phyloP scores from a whole-genome alignment of 805 yeast genomes.

The Cyberlindnera xishuangbannaensis region DNA sequence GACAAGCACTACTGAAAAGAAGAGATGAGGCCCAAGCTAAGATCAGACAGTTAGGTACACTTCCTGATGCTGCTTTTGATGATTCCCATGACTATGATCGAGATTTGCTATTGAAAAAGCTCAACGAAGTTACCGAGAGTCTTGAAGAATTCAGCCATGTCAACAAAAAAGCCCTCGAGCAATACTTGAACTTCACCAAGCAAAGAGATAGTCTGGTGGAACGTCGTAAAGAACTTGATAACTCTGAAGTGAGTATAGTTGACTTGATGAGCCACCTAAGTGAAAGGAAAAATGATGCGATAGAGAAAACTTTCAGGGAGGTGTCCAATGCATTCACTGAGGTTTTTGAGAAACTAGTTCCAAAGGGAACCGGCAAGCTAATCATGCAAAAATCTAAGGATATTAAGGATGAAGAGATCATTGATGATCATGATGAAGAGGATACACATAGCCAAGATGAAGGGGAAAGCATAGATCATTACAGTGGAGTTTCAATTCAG shows the following conservation, averaged over 20 bases:
- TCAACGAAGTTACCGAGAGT: slow-evolving; percentile 50
- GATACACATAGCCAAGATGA: slow-evolving; percentile 17
- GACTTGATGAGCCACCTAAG: slow-evolving; percentile 64
- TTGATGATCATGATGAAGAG: slow-evolving; percentile 20
- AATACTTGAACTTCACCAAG: slow-evolving; percentile 62
- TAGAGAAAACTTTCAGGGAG: slow-evolving; percentile 67
- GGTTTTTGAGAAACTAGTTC: slow-evolving; percentile 77
- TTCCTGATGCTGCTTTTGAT: slow-evolving; percentile 78
- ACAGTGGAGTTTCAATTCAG: slow-evolving; percentile 75
- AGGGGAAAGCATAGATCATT: slow-evolving; percentile 38
- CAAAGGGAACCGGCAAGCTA: slow-evolving; percentile 71
- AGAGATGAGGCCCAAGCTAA: slow-evolving; percentile 67
- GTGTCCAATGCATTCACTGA: slow-evolving; percentile 69
- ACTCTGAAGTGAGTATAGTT: slow-evolving; percentile 68
- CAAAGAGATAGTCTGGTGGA: slow-evolving; percentile 62
- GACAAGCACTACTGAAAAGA: slow-evolving; percentile 50
- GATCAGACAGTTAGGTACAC: slow-evolving; percentile 78
- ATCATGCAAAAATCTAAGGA: slow-evolving; percentile 41
- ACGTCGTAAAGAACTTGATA: slow-evolving; percentile 64
- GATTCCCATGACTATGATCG: slow-evolving; percentile 29
- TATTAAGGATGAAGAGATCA: slow-evolving; percentile 17
- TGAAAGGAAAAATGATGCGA: slow-evolving; percentile 76
- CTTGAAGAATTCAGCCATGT: slow-evolving; percentile 67
- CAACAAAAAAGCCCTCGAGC: slow-evolving; percentile 87
- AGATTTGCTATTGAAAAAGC: slow-evolving; percentile 44